Conservation (phyloP, 2,329 filamentous ascomycete species). For the Myriosclerotinia curreyana region DNA sequence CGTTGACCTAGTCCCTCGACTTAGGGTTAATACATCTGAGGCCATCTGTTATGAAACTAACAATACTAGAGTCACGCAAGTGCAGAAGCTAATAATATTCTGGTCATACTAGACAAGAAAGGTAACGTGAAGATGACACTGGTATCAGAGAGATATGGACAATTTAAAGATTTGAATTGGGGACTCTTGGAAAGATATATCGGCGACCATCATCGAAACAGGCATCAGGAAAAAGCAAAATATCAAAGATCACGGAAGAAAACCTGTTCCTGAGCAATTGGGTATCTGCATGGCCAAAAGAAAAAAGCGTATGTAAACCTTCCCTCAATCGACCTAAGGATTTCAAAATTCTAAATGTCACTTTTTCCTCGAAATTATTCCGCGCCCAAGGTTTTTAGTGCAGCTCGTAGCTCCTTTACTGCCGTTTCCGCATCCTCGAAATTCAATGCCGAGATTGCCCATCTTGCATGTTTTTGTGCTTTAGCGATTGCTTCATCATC, state of each 20-base stretch:
- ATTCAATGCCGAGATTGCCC: conserved; percentile 93
- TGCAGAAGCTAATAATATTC: neutral
- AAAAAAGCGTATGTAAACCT: neutral
- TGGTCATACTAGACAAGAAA: neutral
- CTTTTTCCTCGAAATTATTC: conserved; percentile 22
- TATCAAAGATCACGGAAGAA: neutral
- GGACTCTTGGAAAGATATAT: neutral
- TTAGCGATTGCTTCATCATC: conserved; percentile 71
- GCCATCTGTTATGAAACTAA: neutral
- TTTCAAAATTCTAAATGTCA: neutral
- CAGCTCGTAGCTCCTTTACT: conserved; percentile 75
- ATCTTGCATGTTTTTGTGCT: conserved; percentile 94
- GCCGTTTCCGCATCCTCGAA: conserved; percentile 95
- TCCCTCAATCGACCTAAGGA: neutral
- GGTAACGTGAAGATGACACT: neutral
- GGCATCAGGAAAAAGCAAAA: too few relatives aligned
- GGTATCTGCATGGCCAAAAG: neutral
- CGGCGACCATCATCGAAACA: neutral
- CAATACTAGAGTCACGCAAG: neutral
- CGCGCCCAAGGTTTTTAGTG: conserved; percentile 50
- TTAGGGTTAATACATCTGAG: too few relatives aligned
- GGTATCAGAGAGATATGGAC: neutral
- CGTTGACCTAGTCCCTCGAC: too few relatives aligned
- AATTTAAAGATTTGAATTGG: neutral
- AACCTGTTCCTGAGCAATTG: neutral